phyloP scores from a whole-genome alignment of 2,329 filamentous ascomycete genomes.

The Thielaviopsis musarum region DNA sequence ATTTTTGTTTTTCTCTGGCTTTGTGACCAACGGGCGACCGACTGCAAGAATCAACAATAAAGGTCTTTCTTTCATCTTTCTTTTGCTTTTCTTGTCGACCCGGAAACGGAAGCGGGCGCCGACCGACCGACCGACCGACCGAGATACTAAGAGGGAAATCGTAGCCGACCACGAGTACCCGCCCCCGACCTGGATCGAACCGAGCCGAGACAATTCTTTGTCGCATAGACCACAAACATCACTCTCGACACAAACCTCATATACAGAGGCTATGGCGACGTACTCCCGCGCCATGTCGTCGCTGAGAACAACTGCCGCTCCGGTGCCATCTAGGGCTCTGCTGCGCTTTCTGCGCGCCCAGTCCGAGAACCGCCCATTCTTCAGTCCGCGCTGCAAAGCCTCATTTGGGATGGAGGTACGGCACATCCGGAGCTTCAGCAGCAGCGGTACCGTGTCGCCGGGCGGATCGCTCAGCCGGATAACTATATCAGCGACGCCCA shows the following conservation, averaged over 20 bases:
- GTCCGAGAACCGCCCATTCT: conserved; percentile 40
- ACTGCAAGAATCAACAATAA: background rate
- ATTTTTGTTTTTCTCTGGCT: background rate
- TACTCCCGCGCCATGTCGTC: conserved; percentile 26
- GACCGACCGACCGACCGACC: background rate
- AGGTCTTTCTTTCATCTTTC: background rate
- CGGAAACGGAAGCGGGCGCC: background rate
- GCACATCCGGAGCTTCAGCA: background rate
- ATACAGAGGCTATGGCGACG: conserved; percentile 3
- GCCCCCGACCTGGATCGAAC: background rate
- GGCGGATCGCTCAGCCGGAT: background rate
- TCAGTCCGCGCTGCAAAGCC: conserved; percentile 19
- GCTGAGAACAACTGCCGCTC: conserved; percentile 20
- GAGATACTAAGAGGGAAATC: background rate
- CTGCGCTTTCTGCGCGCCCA: conserved; percentile 60
- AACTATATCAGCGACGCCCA: background rate
- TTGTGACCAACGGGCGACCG: background rate
- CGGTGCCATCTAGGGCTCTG: conserved; percentile 38
- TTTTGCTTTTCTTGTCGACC: background rate
- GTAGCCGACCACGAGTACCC: background rate
- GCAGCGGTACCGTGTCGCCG: background rate
- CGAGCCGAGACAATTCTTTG: background rate
- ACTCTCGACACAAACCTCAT: background rate
- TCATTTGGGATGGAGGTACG: background rate
- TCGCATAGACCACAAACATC: no score